A percentile compares a stretch with the other conserved stretches of the same genome.
These are phyloP conservation scores for Zizania palustris DNA, from an alignment of 202 grass and related monocot genomes.

Conservation along the genomic window DNA sequence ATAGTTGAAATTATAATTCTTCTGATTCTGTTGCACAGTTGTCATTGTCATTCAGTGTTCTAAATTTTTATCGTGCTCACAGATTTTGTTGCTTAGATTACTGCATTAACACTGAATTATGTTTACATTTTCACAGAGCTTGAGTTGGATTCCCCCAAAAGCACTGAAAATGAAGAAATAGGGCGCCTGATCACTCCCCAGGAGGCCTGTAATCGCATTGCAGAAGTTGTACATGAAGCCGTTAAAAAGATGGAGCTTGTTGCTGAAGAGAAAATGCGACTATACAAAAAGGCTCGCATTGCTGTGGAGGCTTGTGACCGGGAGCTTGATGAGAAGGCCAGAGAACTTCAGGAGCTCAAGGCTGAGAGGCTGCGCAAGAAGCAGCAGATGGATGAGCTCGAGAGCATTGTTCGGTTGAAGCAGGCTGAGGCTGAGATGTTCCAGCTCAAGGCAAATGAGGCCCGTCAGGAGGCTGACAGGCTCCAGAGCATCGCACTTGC, in stretches of 20 bases:
- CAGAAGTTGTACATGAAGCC: conserved; percentile 96
- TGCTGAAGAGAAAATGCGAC: conserved; percentile 78
- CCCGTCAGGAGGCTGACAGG: conserved; percentile 83
- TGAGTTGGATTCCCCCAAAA: conserved; percentile 81
- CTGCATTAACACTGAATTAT: background rate
- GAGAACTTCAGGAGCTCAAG: conserved; percentile 78
- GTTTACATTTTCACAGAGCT: conserved; percentile 56
- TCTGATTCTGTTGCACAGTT: background rate
- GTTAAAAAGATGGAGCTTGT: conserved; percentile 93
- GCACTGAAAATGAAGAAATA: conserved; percentile 67
- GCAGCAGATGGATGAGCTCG: conserved; percentile 88
- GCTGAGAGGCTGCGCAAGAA: conserved; percentile 62
- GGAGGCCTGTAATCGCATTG: conserved; percentile 89
- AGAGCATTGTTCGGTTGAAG: conserved; percentile 90
- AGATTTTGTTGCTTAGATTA: conserved; percentile 19
- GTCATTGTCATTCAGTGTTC: background rate
- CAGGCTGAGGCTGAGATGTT: conserved; percentile 94
- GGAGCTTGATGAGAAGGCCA: conserved; percentile 83
- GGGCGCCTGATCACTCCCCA: conserved; percentile 88
- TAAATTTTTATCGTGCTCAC: background rate
- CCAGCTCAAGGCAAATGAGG: conserved; percentile 93
- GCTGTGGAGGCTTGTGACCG: conserved; percentile 76
- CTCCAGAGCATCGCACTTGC: conserved; percentile 85
- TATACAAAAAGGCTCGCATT: conserved; percentile 68
- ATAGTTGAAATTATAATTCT: background rate